These are phyloP conservation scores for Barnettozyma populi DNA, from an alignment of 805 yeast species.

Conservation along the genomic window DNA sequence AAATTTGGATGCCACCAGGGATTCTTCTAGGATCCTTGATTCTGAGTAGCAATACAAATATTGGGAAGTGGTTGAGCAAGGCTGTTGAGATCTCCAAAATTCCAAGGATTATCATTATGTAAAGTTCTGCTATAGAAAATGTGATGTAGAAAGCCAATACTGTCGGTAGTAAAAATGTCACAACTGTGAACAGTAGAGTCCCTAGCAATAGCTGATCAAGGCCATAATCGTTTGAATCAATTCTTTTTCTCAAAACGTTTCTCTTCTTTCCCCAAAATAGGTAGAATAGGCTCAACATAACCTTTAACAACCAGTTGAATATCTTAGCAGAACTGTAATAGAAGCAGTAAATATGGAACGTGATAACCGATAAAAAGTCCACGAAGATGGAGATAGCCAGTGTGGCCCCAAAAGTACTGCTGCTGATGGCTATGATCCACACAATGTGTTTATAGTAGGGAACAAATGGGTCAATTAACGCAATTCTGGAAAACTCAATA, in stretches of 20 bases:
- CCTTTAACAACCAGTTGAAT: slow-evolving; percentile 66
- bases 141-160: slow-evolving; percentile 76
- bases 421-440: slow-evolving; percentile 35
- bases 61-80: slow-evolving; percentile 74
- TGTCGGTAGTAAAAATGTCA: slow-evolving; percentile 79
- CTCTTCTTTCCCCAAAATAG: slow-evolving; percentile 86
- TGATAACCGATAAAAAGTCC: slow-evolving; percentile 58
- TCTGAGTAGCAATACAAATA: slow-evolving; percentile 75
- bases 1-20: slow-evolving; percentile 51
- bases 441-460: slow-evolving; percentile 29
- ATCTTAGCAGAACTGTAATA: slow-evolving; percentile 75
- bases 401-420: slow-evolving; percentile 52
- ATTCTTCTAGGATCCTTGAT: slow-evolving; percentile 70
- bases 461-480: slow-evolving; percentile 23
- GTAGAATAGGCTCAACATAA: slow-evolving; percentile 69
- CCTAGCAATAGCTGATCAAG: slow-evolving; percentile 86
- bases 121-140: slow-evolving; percentile 57
- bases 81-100: slow-evolving; percentile 56
- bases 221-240: slow-evolving; percentile 80
- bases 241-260: slow-evolving; percentile 76
- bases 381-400: slow-evolving; percentile 59
- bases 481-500: slow-evolving; percentile 54
- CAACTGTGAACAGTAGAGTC: slow-evolving; percentile 76
- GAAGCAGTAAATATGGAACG: slow-evolving; percentile 71
- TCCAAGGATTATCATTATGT: slow-evolving; percentile 43